phyloP scores from a whole-genome alignment of 257 asterid species.

The Henckelia pumila region DNA sequence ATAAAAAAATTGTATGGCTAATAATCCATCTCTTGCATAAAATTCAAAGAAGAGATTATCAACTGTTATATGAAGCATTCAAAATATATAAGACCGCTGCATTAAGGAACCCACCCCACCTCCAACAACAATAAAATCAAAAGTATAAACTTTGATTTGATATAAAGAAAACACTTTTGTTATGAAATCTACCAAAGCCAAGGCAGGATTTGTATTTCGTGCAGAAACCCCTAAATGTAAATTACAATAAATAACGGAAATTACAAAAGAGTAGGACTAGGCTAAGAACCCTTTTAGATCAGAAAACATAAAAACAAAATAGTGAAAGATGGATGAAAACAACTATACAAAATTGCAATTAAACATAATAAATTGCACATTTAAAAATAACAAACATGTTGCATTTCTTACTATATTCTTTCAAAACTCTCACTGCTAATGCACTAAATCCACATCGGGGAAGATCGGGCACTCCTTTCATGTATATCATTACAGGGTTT shows the following conservation, averaged over 20 bases:
- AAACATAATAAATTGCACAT: neutral
- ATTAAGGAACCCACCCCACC: neutral
- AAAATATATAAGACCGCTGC: neutral
- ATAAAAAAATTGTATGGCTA: neutral
- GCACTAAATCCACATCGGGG: slow-evolving; percentile 98
- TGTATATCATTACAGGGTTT: slow-evolving; percentile 93
- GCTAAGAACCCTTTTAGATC: neutral
- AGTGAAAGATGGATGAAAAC: neutral
- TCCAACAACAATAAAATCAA: neutral
- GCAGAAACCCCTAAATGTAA: neutral
- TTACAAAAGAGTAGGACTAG: neutral
- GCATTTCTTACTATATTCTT: slow-evolving; percentile 68
- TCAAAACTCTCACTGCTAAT: slow-evolving; percentile 80
- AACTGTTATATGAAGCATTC: too few species aligned
- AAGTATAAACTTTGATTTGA: neutral
- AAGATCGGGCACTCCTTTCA: slow-evolving; percentile 87
- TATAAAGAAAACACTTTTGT: neutral
- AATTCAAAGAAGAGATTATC: slow-evolving; percentile 1
- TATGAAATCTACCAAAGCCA: neutral
- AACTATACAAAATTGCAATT: slow-evolving; percentile 3
- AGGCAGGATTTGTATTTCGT: neutral
- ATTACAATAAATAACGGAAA: neutral
- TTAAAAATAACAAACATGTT: neutral
- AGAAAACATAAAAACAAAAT: neutral
- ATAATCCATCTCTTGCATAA: neutral